These are phyloP conservation scores for Neurospora intermedia DNA, from an alignment of 495 filamentous ascomycete genomes.

Conservation along the genomic window DNA sequence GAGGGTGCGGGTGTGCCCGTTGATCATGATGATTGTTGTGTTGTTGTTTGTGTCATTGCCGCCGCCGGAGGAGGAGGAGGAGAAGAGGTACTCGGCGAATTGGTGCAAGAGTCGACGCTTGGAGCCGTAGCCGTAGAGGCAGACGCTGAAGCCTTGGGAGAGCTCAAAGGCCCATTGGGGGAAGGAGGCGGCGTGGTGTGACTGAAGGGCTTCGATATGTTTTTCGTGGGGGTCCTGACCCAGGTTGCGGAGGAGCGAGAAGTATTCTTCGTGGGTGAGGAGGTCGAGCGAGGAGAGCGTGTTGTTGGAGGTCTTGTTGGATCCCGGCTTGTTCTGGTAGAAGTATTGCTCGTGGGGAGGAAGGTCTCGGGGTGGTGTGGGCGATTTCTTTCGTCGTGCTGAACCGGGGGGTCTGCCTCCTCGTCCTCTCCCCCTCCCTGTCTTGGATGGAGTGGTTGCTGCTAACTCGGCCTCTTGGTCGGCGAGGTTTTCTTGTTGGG, in stretches of 20 bases:
- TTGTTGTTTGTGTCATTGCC: conserved; percentile 11
- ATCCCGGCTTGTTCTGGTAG: conserved; percentile 75
- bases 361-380: conserved; percentile 68
- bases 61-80: too few relatives aligned
- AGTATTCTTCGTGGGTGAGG: conserved; percentile 87
- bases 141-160: conserved; percentile 77
- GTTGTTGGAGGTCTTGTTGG: conserved; percentile 75
- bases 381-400: conserved; percentile 51
- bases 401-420: conserved; percentile 17
- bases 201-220: conserved; percentile 60
- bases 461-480: conserved; percentile 2
- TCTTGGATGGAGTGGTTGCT: conserved; percentile 18
- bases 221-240: conserved; percentile 55
- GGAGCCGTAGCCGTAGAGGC: conserved; percentile 85
- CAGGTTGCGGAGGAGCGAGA: conserved; percentile 45
- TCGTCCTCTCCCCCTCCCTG: conserved; percentile 18
- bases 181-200: conserved; percentile 71
- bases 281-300: conserved; percentile 65
- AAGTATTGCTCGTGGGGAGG: conserved; percentile 89
- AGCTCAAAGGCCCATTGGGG: conserved; percentile 92
- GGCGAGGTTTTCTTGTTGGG: conserved; percentile 30
- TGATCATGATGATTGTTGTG: conserved; percentile 76
- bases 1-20: conserved; percentile 72
- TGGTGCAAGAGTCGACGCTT: conserved; percentile 66
- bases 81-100: conserved; percentile 66